phyloP scores from a whole-genome alignment of 805 yeast genomes.

The Isabelozyma heimii region DNA sequence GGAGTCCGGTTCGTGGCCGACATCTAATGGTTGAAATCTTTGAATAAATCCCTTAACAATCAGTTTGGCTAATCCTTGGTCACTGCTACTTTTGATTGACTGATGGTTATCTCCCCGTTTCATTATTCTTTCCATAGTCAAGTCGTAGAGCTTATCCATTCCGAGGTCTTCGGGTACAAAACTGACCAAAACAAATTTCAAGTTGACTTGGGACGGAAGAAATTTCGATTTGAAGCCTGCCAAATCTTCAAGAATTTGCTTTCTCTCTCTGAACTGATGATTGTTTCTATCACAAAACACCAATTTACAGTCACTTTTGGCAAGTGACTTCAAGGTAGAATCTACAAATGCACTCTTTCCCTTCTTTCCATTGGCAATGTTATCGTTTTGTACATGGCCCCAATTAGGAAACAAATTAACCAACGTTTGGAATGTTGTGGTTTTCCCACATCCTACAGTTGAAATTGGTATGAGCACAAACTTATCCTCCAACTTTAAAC shows the following conservation, averaged over 20 bases:
- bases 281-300: slow-evolving; percentile 84
- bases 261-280: slow-evolving; percentile 67
- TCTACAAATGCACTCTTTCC: slow-evolving; percentile 50
- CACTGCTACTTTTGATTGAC: slow-evolving; percentile 59
- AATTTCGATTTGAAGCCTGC: slow-evolving; percentile 40
- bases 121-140: slow-evolving; percentile 59
- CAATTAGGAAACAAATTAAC: slow-evolving; percentile 53
- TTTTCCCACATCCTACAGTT: slow-evolving; percentile 93
- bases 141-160: slow-evolving; percentile 38
- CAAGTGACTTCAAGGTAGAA: slow-evolving; percentile 34
- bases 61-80: slow-evolving; percentile 47
- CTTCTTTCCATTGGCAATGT: slow-evolving; percentile 41
- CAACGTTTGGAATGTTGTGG: slow-evolving; percentile 71
- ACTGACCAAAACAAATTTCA: slow-evolving; percentile 66
- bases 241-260: slow-evolving; percentile 58
- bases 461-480: slow-evolving; percentile 79
- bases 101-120: slow-evolving; percentile 87
- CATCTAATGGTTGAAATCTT: slow-evolving; percentile 62
- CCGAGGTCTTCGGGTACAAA: slow-evolving; percentile 45
- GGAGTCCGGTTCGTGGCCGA: slow-evolving; percentile 53
- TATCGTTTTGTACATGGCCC: slow-evolving; percentile 82
- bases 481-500: slow-evolving; percentile 29
- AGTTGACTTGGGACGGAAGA: slow-evolving; percentile 31
- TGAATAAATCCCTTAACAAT: slow-evolving; percentile 75
- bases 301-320: slow-evolving; percentile 29